Conservation (phyloP, 106 monocot species). For the Dendrobium chrysotoxum region DNA sequence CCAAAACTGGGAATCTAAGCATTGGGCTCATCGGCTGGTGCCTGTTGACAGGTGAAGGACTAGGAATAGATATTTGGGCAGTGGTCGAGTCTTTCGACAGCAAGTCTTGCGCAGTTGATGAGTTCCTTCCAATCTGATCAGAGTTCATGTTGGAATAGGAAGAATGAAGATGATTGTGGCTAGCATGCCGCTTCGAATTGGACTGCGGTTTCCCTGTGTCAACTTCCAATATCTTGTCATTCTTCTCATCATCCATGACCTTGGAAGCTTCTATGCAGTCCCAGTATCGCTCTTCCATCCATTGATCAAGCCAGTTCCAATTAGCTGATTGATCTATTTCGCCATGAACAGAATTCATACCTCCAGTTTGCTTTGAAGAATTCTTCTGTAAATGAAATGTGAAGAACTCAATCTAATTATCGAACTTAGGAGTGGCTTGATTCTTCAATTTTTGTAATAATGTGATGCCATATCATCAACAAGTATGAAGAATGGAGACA, state of each 20-base stretch:
- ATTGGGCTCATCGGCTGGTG: constrained; percentile 37
- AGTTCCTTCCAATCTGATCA: constrained; percentile 27
- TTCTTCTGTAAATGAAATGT: constrained; percentile 27
- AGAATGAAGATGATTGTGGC: background rate
- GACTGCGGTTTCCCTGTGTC: constrained; percentile 41
- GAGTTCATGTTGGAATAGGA: constrained; percentile 13
- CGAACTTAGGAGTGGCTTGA: background rate
- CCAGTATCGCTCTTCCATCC: constrained; percentile 57
- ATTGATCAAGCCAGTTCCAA: constrained; percentile 40
- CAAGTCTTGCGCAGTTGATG: background rate
- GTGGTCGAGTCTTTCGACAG: background rate
- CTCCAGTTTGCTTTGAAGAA: constrained; percentile 12
- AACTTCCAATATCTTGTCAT: constrained; percentile 50
- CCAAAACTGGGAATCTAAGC: constrained; percentile 13
- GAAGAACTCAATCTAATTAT: background rate
- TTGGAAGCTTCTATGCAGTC: constrained; percentile 14
- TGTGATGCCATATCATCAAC: background rate
- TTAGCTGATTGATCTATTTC: constrained; percentile 20
- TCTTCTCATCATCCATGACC: constrained; percentile 37
- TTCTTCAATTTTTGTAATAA: background rate
- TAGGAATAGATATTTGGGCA: constrained; percentile 24
- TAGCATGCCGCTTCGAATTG: background rate
- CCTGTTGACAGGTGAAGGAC: constrained; percentile 33
- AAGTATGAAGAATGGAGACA: background rate
- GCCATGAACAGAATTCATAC: background rate